Percentiles rank a stretch among this genome's conserved stretches.
These are phyloP conservation scores for Lepidium aucheri DNA, from an alignment of 345 rosid genomes.

Conservation along the genomic window DNA sequence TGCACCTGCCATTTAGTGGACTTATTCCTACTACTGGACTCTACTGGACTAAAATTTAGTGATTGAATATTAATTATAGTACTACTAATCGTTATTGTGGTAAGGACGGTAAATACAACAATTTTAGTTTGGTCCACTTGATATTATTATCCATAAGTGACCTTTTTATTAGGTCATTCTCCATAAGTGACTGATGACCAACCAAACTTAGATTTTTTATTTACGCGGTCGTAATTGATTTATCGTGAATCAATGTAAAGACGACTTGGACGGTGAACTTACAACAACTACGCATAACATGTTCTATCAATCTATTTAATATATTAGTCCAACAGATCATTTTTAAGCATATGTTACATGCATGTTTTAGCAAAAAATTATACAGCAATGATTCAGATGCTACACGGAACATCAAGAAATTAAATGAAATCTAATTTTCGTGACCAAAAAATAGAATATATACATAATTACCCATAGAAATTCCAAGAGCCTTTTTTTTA, in stretches of 20 bases:
- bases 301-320: background rate
- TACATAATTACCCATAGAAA: background rate
- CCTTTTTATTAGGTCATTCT: background rate
- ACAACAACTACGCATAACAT: slow-evolving; percentile 20
- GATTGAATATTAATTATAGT: slow-evolving; percentile 2
- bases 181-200: background rate
- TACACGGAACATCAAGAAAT: too few species aligned
- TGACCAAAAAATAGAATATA: background rate
- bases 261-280: slow-evolving; percentile 19
- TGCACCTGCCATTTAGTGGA: too few species aligned
- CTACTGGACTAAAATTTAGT: too few species aligned
- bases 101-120: background rate
- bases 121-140: background rate
- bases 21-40: too few species aligned
- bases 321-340: background rate
- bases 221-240: slow-evolving; percentile 17
- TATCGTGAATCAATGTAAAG: background rate
- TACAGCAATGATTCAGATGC: background rate
- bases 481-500: background rate
- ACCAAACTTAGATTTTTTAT: slow-evolving; percentile 9
- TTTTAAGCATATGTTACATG: background rate
- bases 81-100: background rate
- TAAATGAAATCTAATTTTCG: too few species aligned
- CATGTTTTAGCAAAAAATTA: background rate
- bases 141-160: slow-evolving; percentile 1